Percentiles rank a stretch among this genome's conserved stretches.
Conservation (phyloP, 75 land plant genomes). For the Ceratopteris richardii region DNA sequence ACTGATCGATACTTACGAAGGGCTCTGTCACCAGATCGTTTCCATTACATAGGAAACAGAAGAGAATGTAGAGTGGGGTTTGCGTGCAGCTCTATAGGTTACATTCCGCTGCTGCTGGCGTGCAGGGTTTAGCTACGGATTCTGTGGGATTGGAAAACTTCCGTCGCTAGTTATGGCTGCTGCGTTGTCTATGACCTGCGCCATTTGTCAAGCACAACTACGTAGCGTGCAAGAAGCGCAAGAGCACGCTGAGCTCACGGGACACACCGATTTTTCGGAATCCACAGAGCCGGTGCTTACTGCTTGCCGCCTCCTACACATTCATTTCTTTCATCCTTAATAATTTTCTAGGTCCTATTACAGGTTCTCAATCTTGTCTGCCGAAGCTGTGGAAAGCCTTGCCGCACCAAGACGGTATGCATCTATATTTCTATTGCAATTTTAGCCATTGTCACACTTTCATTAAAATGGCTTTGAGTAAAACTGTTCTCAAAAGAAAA, state of each 20-base stretch:
- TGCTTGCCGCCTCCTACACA: not conserved
- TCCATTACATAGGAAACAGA: too few relatives aligned
- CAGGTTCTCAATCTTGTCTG: conserved; percentile 81
- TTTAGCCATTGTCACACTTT: conserved; percentile 4
- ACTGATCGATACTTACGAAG: not conserved
- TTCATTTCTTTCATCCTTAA: not conserved
- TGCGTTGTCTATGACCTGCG: conserved; percentile 81
- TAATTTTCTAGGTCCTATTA: not conserved
- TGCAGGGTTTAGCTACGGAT: conserved; percentile 8
- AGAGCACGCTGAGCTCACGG: conserved; percentile 86
- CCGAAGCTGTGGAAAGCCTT: conserved; percentile 77
- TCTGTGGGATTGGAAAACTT: too few relatives aligned
- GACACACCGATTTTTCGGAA: conserved; percentile 79
- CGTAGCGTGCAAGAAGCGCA: conserved; percentile 87
- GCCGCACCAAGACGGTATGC: conserved; percentile 82
- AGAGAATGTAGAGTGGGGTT: too few relatives aligned
- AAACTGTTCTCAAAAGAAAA: too few relatives aligned
- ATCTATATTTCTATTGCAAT: not conserved
- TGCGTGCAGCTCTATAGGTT: too few relatives aligned
- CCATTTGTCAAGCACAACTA: conserved; percentile 69
- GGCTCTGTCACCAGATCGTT: not conserved
- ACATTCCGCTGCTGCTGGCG: not conserved
- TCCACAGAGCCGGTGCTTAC: conserved; percentile 70
- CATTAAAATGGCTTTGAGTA: too few relatives aligned
- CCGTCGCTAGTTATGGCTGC: conserved; percentile 61